Evolutionary conservation across 305 asterid genomes (phyloP).

Genomic region (Fraxinus ornus): DNA sequence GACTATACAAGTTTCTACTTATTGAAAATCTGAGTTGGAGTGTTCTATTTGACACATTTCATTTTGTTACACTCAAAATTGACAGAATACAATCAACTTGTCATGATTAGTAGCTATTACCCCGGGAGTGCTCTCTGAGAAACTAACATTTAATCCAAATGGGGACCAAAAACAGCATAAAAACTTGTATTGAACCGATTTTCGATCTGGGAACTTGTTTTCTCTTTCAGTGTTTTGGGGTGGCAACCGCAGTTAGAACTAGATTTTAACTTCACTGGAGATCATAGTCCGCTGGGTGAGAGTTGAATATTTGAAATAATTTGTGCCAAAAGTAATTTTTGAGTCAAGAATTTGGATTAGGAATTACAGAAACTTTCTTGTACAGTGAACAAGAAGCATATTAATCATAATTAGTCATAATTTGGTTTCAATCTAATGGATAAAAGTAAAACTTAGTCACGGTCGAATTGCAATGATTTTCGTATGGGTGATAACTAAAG

Average conservation of each 20-base stretch:
- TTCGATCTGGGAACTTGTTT: not conserved
- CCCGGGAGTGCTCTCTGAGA: constrained; percentile 35
- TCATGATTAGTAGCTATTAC: constrained; percentile 66
- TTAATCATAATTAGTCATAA: not conserved
- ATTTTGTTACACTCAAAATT: constrained; percentile 21
- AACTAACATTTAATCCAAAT: constrained; percentile 3
- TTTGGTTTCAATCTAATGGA: not conserved
- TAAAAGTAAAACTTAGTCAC: not conserved
- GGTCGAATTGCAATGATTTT: not conserved
- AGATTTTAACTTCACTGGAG: not conserved
- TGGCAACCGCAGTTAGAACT: not conserved
- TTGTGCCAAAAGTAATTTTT: not conserved
- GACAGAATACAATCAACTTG: constrained; percentile 57
- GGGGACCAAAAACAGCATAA: constrained; percentile 29
- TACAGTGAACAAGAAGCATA: not conserved
- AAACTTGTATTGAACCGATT: not conserved
- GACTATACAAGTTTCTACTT: constrained; percentile 32
- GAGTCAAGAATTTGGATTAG: not conserved
- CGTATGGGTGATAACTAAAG: not conserved
- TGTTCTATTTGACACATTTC: constrained; percentile 36
- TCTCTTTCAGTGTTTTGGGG: not conserved
- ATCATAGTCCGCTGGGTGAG: not conserved
- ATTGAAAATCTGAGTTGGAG: constrained; percentile 25
- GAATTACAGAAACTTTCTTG: not conserved
- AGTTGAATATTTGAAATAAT: not conserved